Evolutionary conservation across 208 protist species (phyloP).

Genomic region (Wallacemonas sp.): DNA sequence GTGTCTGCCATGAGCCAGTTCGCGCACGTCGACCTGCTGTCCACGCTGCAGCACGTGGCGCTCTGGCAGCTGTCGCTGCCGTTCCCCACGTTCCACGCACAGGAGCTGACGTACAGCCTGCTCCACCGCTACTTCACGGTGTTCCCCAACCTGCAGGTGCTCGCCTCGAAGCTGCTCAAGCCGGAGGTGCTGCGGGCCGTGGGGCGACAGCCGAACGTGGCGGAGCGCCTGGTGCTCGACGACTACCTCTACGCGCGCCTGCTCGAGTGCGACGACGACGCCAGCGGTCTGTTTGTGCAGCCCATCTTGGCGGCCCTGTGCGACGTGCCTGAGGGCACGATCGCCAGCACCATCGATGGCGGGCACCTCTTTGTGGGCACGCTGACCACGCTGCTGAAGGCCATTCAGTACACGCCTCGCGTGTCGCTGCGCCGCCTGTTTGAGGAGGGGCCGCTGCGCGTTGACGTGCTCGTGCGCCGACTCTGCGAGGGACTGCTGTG

Average conservation of each 20-base stretch:
- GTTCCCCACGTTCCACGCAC: conserved; percentile 6
- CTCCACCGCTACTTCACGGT: conserved; percentile 17
- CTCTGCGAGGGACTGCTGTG: conserved; percentile 15
- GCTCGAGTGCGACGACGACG: conserved; percentile 5
- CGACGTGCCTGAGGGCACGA: conserved; percentile 3
- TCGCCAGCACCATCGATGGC: conserved; percentile 3
- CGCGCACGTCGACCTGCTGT: conserved; percentile 15
- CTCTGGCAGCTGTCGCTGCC: conserved; percentile 13
- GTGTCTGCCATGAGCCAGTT: conserved; percentile 27
- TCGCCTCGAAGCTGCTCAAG: conserved; percentile 7
- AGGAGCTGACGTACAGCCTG: conserved; percentile 11
- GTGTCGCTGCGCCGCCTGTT: conserved; percentile 14
- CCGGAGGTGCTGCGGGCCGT: conserved; percentile 17
- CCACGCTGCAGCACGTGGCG: conserved; percentile 3
- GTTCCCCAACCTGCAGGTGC: conserved; percentile 8
- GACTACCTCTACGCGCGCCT: conserved; percentile 22
- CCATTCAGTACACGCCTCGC: neutral
- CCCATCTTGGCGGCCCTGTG: conserved; percentile 17
- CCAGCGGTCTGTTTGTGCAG: conserved; percentile 17
- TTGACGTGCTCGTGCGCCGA: conserved; percentile 9
- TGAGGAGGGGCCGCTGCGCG: conserved; percentile 4
- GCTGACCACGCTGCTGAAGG: neutral
- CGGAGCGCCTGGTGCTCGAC: conserved; percentile 23
- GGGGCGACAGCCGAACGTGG: conserved; percentile 19
- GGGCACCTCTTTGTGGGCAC: conserved; percentile 4